Evolutionary conservation across 345 rosid genomes (phyloP).

Genomic region (Tarenaya hassleriana): DNA sequence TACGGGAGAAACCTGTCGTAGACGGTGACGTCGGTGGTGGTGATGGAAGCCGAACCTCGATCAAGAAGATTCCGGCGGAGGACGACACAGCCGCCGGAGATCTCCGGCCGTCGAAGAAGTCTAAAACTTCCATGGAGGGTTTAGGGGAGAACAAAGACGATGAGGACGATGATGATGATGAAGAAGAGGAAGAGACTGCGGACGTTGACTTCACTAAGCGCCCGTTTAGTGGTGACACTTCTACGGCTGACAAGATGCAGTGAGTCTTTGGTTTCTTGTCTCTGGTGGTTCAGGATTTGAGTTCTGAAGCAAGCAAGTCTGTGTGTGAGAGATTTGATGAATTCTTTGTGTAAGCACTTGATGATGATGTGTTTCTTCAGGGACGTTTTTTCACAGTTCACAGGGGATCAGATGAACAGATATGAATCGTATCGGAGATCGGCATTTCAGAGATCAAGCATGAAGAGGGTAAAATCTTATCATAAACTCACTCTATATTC

Average conservation of each 20-base stretch:
- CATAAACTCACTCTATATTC: background rate
- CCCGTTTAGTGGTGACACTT: conserved; percentile 66
- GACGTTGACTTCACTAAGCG: conserved; percentile 77
- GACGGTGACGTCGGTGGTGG: conserved; percentile 35
- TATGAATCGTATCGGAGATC: conserved; percentile 94
- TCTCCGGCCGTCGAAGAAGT: conserved; percentile 21
- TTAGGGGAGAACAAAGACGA: conserved; percentile 48
- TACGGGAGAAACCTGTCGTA: conserved; percentile 47
- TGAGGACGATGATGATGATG: conserved; percentile 68
- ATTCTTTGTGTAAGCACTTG: background rate
- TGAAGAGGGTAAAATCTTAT: conserved; percentile 59
- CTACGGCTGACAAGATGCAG: conserved; percentile 93
- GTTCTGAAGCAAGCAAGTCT: background rate
- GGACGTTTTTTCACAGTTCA: conserved; percentile 72
- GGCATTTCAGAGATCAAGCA: conserved; percentile 85
- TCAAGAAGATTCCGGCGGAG: conserved; percentile 29
- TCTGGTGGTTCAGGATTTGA: background rate
- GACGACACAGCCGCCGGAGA: conserved; percentile 27
- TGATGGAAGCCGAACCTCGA: conserved; percentile 10
- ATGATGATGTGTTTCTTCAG: conserved; percentile 28
- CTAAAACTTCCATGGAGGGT: conserved; percentile 18
- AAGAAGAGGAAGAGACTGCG: conserved; percentile 87
- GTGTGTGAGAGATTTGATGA: background rate
- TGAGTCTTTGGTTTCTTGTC: conserved; percentile 28
- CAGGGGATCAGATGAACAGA: conserved; percentile 76